A percentile compares a stretch with the other conserved stretches of the same genome.
Evolutionary conservation across 2,329 filamentous ascomycete genomes (phyloP).

Genomic region (Trichoderma hamatum): DNA sequence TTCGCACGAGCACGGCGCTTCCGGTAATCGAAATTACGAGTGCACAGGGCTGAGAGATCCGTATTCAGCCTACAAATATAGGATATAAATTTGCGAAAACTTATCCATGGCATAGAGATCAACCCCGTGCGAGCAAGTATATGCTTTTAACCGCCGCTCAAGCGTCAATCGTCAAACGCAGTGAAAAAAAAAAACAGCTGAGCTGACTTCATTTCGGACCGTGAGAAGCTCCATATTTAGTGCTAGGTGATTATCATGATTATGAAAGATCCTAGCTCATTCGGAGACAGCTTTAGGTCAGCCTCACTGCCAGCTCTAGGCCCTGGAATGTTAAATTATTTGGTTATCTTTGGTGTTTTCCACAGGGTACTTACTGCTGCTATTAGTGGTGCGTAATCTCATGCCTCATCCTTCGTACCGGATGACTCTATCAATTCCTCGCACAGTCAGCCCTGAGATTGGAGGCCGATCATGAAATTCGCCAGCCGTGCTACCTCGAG

Average conservation of each 20-base stretch:
- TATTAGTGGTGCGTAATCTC: neutral
- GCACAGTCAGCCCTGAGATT: neutral
- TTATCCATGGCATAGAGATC: neutral
- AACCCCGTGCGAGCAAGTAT: neutral
- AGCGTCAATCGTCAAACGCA: neutral
- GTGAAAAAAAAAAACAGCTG: neutral
- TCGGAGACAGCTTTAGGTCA: conserved; percentile 4
- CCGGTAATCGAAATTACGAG: conserved; percentile 11
- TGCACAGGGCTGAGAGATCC: neutral
- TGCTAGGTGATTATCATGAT: conserved; percentile 1
- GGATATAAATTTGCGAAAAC: neutral
- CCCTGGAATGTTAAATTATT: neutral
- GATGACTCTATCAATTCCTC: neutral
- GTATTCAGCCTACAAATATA: neutral
- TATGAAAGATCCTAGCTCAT: conserved; percentile 4
- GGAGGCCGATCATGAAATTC: neutral
- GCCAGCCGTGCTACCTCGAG: neutral
- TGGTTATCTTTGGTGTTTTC: neutral
- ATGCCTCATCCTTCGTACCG: neutral
- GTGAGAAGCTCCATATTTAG: neutral
- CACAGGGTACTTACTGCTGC: neutral
- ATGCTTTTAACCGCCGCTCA: neutral
- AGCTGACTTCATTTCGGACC: conserved; percentile 13
- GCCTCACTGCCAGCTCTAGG: conserved; percentile 4
- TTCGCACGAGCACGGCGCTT: neutral